Percentiles rank a stretch among this genome's conserved stretches.
These are phyloP conservation scores for Kockiozyma suomiensis DNA, from an alignment of 805 yeast species.

Conservation along the genomic window DNA sequence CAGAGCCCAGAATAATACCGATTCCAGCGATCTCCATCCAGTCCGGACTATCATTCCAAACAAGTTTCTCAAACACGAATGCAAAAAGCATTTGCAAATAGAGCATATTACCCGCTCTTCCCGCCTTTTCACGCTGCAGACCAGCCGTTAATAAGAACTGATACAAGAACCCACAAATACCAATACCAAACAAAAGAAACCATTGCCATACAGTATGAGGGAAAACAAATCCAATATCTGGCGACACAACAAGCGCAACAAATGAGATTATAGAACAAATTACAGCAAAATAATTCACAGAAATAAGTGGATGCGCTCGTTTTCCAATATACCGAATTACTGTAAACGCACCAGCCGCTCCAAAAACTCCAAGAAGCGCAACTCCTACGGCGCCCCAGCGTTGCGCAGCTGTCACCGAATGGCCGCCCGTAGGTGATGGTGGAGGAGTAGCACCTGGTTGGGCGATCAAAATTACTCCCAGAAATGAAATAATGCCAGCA, in stretches of 20 bases:
- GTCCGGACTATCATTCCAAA: conserved; percentile 77
- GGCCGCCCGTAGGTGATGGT: conserved; percentile 33
- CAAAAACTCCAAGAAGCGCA: conserved; percentile 67
- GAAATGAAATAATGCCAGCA: conserved; percentile 67
- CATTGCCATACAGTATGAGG: conserved; percentile 70
- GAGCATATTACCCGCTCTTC: conserved; percentile 71
- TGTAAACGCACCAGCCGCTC: conserved; percentile 70
- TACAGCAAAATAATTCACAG: conserved; percentile 76
- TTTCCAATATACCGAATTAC: conserved; percentile 74
- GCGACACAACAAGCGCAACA: conserved; percentile 55
- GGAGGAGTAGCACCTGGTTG: conserved; percentile 53
- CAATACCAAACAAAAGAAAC: conserved; percentile 62
- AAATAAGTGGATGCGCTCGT: conserved; percentile 75
- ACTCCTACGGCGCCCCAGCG: conserved; percentile 64
- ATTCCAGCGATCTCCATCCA: conserved; percentile 71
- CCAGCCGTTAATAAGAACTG: conserved; percentile 82
- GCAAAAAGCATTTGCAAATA: conserved; percentile 82
- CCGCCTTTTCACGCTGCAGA: conserved; percentile 77
- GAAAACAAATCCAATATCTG: conserved; percentile 59
- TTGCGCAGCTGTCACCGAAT: conserved; percentile 54
- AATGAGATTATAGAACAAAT: conserved; percentile 59
- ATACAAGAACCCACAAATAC: conserved; percentile 78
- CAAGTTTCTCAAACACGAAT: conserved; percentile 66
- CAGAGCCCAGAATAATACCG: conserved; percentile 64
- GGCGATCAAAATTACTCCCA: conserved; percentile 80